phyloP scores from a whole-genome alignment of 805 yeast genomes.

The Spencermartinsiella europaea region DNA sequence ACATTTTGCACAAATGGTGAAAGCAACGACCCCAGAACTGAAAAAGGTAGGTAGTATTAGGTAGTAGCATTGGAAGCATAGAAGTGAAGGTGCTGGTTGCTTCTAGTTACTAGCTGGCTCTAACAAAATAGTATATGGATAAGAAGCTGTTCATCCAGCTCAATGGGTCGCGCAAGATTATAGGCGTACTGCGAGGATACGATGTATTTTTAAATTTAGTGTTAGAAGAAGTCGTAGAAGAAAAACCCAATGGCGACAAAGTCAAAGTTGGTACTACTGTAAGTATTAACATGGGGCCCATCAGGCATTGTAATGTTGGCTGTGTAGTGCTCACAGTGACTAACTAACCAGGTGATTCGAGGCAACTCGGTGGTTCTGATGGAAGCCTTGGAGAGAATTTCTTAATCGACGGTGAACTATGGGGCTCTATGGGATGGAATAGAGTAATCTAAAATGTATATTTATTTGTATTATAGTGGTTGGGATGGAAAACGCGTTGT shows the following conservation, averaged over 20 bases:
- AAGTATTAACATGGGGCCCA: too few species aligned
- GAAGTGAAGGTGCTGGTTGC: neutral
- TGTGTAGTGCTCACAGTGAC: neutral
- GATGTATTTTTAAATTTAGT: slow-evolving; percentile 74
- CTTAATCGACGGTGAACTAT: too few species aligned
- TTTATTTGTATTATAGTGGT: too few species aligned
- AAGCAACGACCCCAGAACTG: slow-evolving; percentile 31
- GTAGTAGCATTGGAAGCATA: neutral
- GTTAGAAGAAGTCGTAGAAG: slow-evolving; percentile 65
- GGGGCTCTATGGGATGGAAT: too few species aligned
- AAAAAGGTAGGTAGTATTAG: slow-evolving; percentile 23
- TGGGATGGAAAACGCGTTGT: too few species aligned
- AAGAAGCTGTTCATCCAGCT: slow-evolving; percentile 68
- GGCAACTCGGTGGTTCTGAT: slow-evolving; percentile 75
- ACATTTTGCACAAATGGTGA: too few species aligned
- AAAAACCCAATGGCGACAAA: slow-evolving; percentile 44
- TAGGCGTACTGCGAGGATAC: slow-evolving; percentile 81
- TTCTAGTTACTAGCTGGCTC: neutral
- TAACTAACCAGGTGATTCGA: slow-evolving; percentile 45
- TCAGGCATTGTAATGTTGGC: too few species aligned
- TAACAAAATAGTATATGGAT: slow-evolving; percentile 60
- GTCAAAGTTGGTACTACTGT: slow-evolving; percentile 61
- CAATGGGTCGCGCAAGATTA: slow-evolving; percentile 71
- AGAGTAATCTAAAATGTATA: too few species aligned
- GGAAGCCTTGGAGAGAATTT: slow-evolving; percentile 42